Base-by-base conservation (phyloP, 31 red algal species). In the Porphyra umbilicalis region DNA sequence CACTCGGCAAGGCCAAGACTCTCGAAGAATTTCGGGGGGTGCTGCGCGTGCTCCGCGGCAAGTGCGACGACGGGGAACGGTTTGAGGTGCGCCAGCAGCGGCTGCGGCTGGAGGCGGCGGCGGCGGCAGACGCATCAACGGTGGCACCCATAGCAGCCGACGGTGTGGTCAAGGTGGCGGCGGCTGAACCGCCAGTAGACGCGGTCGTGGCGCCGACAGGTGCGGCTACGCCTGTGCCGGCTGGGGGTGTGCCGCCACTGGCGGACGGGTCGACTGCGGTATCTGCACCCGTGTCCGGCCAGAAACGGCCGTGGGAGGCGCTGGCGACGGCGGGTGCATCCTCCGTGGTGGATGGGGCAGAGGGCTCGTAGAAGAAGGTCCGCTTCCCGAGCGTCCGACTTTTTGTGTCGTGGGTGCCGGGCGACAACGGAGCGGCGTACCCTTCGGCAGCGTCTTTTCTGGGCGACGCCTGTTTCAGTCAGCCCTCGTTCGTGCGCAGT, bases 11-110 rank as follows among this genome's bases (percentile, higher is more conserved):
- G 40, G 87, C 85, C 77, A 74, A 79, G 29, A 77, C 40, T 34
- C 83, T 85, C 76, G 86, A 82, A 14, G 82, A 88, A 30, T 88
- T 93, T 79, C 32, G 86, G 39, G 39, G 71, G 4, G 79, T 86
- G 8, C 82, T 81, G 18, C 32, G 75, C 32, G 44, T 77, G 36
- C 39, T 92, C 25, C 57, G 57, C 30, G 57, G 25, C 1, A 71
- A 71, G 57, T 71, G 57, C 25, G 57, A 71, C 25, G 57, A n/a
- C 13, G 57, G 57, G 4, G 57, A 71, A 29, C 57, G 30, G 57
- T 71, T 71, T 71, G 57, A 71, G 25, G 57, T 71, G 57, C 57
- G 57, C 2, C 57, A 71, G 57, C 25, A n/a, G 57, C 57, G 57
- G 57, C 57, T 7, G 57, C 57, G 20, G 25, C 13, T 18, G 57